Evolutionary conservation across 257 asterid genomes (phyloP).

Genomic region (Salvia hispanica): DNA sequence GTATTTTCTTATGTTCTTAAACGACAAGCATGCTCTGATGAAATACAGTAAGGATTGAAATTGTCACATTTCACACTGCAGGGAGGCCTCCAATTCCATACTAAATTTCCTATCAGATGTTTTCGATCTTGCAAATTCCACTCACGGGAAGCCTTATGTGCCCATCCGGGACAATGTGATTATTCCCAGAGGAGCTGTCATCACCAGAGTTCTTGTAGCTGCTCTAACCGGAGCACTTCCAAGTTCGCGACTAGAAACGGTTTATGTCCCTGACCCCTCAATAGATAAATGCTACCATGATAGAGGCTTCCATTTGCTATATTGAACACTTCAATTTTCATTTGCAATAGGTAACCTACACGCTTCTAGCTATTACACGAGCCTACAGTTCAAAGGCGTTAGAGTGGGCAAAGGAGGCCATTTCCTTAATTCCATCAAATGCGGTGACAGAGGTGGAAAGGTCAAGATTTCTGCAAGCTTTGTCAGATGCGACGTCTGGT

Average conservation of each 20-base stretch:
- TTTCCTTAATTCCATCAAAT: constrained; percentile 77
- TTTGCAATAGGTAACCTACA: constrained; percentile 66
- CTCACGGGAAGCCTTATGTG: constrained; percentile 59
- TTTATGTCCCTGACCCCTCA: constrained; percentile 36
- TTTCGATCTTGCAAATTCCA: constrained; percentile 75
- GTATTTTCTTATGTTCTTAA: constrained; percentile 12
- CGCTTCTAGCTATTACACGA: constrained; percentile 70
- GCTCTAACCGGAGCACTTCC: constrained; percentile 97
- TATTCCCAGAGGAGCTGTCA: constrained; percentile 71
- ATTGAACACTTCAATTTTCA: constrained; percentile 19
- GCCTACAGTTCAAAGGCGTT: constrained; percentile 72
- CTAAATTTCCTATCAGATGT: constrained; percentile 78
- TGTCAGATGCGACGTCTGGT: constrained; percentile 68
- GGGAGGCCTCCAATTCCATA: constrained; percentile 97
- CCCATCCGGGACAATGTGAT: constrained; percentile 77
- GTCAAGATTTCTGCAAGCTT: constrained; percentile 75
- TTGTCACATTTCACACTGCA: constrained; percentile 42
- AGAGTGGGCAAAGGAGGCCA: constrained; percentile 80
- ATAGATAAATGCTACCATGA: neutral
- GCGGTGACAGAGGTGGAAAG: constrained; percentile 81
- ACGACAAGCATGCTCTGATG: constrained; percentile 23
- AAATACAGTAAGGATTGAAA: constrained; percentile 25
- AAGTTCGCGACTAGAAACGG: constrained; percentile 87
- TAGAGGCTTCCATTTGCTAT: constrained; percentile 18
- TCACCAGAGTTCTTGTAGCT: constrained; percentile 81